Evolutionary conservation across 2,329 filamentous ascomycete species (phyloP).

Genomic region (Lachnum nothofagi): DNA sequence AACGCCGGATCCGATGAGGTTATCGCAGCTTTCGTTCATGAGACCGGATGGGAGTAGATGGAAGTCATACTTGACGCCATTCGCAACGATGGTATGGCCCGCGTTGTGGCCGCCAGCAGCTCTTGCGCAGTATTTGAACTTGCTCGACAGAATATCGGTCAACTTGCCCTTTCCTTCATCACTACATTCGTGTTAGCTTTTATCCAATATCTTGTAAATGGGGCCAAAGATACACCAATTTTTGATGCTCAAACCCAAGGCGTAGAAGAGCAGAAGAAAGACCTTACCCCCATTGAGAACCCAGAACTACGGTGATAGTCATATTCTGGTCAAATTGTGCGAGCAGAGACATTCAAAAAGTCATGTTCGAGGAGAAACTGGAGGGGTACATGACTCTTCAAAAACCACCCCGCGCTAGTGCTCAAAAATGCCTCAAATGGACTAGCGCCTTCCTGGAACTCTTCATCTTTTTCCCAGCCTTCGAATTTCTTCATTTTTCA

Average conservation of each 20-base stretch:
- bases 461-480: too few species aligned
- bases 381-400: too few species aligned
- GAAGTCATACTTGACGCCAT: conserved; percentile 42
- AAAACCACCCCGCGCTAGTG: too few species aligned
- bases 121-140: conserved; percentile 10
- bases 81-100: conserved; percentile 39
- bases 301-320: background rate
- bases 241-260: background rate
- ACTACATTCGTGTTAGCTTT: background rate
- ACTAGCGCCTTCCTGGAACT: too few species aligned
- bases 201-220: too few species aligned
- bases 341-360: too few species aligned
- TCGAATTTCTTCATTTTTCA: too few species aligned
- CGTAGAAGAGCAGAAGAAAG: background rate
- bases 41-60: conserved; percentile 64
- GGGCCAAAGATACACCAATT: background rate
- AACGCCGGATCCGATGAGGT: conserved; percentile 67
- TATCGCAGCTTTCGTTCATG: conserved; percentile 64
- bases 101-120: conserved; percentile 40
- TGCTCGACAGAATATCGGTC: conserved; percentile 45
- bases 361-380: too few species aligned
- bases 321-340: too few species aligned
- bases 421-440: too few species aligned
- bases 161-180: conserved; percentile 49
- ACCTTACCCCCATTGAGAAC: conserved; percentile 36